Evolutionary conservation across 2,329 filamentous ascomycete species (phyloP).

Genomic region (Stagonosporopsis chrysanthemi): DNA sequence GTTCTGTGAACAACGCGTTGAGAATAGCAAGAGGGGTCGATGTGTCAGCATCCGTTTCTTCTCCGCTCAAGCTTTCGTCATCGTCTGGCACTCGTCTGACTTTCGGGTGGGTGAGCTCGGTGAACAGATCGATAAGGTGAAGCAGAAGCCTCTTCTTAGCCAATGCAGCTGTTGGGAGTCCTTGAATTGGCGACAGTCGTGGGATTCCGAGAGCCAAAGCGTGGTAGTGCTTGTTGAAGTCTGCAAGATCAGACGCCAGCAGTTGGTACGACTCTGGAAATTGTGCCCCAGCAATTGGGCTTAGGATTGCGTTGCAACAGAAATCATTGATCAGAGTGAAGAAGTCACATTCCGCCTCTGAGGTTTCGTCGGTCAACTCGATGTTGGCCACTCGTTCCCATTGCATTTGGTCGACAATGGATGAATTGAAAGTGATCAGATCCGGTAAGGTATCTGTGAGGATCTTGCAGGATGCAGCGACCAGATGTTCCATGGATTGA

Average conservation of each 20-base stretch:
- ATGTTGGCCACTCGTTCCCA: conserved; percentile 66
- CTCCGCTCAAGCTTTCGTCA: conserved; percentile 45
- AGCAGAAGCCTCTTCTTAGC: conserved; percentile 44
- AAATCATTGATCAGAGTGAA: conserved; percentile 63
- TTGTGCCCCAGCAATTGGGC: conserved; percentile 60
- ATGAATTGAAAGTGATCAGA: conserved; percentile 66
- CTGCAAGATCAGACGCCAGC: conserved; percentile 62
- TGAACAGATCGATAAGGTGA: conserved; percentile 38
- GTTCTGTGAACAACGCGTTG: conserved; percentile 41
- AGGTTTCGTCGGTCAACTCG: conserved; percentile 50
- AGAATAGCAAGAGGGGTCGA: conserved; percentile 42
- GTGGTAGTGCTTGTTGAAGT: conserved; percentile 62
- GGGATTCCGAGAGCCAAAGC: conserved; percentile 64
- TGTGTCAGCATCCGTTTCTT: conserved; percentile 45
- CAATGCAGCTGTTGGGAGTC: conserved; percentile 45
- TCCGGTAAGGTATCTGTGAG: conserved; percentile 58
- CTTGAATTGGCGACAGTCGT: conserved; percentile 62
- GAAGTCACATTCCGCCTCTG: conserved; percentile 57
- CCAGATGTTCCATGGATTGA: conserved; percentile 52
- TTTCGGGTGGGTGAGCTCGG: conserved; percentile 39
- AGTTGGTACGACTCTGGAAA: conserved; percentile 56
- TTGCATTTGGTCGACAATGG: conserved; percentile 66
- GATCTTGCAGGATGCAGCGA: conserved; percentile 41
- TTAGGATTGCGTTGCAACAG: conserved; percentile 59
- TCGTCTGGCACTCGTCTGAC: conserved; percentile 39